A percentile compares a stretch with the other conserved stretches of the same genome.
Conservation (phyloP, 176 grass and related monocot genomes). For the Thinopyrum elongatum region DNA sequence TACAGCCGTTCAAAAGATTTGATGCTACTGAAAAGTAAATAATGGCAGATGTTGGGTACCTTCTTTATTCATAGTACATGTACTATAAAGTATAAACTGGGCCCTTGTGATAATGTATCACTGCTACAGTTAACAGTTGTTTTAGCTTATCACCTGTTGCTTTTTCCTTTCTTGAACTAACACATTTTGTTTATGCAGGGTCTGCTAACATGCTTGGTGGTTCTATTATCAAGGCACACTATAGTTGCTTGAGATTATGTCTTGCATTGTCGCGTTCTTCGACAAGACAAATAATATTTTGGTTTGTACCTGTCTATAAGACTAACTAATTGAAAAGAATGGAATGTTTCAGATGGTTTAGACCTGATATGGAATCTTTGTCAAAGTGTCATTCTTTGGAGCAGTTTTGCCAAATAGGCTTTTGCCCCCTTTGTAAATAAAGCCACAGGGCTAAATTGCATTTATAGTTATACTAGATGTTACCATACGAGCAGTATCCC, state of each 20-base stretch:
- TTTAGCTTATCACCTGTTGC: constrained; percentile 10
- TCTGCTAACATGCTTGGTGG: constrained; percentile 89
- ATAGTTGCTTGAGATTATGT: constrained; percentile 22
- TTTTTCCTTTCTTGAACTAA: constrained; percentile 4
- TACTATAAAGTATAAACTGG: no score
- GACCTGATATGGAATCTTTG: constrained; percentile 58
- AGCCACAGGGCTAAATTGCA: no score
- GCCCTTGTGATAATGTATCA: no score
- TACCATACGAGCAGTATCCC: constrained; percentile 56
- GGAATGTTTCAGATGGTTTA: constrained; percentile 74
- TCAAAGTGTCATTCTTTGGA: constrained; percentile 82
- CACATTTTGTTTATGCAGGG: constrained; percentile 50
- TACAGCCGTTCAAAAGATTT: no score
- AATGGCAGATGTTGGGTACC: no score
- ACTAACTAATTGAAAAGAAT: constrained; percentile 4
- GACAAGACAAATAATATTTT: neutral
- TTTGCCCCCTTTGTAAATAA: no score
- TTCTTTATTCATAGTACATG: no score
- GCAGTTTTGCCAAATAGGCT: constrained; percentile 44
- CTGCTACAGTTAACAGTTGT: neutral
- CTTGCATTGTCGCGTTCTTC: constrained; percentile 20
- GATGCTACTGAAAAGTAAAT: no score
- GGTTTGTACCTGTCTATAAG: neutral
- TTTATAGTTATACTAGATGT: constrained; percentile 18
- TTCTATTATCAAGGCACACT: constrained; percentile 63